Conservation (phyloP, 1,139 yeast species). For the Lodderomyces pseudojiufengensis region DNA sequence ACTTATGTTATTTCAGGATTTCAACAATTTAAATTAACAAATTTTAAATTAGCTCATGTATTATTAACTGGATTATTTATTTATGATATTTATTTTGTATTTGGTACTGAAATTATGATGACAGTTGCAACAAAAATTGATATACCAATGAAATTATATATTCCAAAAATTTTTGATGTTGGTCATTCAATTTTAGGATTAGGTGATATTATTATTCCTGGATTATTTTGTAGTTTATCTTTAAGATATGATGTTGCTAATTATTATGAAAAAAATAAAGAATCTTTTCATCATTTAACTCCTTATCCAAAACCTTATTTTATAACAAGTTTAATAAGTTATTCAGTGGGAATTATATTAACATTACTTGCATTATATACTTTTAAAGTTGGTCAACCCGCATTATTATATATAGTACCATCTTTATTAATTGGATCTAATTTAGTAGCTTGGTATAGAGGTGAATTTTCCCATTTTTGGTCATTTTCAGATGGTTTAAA, state of each 20-base stretch:
- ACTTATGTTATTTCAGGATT: constrained; percentile 37
- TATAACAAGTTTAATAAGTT: constrained; percentile 37
- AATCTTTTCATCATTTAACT: constrained; percentile 37
- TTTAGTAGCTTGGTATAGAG: constrained; percentile 15
- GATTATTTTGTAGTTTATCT: constrained; percentile 46
- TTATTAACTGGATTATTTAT: constrained; percentile 49
- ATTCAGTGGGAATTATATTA: constrained; percentile 38
- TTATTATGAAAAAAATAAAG: constrained; percentile 22
- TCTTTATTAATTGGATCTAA: constrained; percentile 10
- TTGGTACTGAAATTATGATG: constrained; percentile 58
- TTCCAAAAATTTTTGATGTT: constrained; percentile 32
- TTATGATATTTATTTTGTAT: constrained; percentile 67
- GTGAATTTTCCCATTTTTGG: constrained; percentile 43
- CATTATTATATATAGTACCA: constrained; percentile 62
- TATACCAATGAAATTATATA: constrained; percentile 52
- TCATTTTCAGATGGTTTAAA: constrained; percentile 15
- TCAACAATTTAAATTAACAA: constrained; percentile 26
- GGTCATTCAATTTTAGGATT: constrained; percentile 40
- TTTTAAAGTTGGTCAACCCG: constrained; percentile 58
- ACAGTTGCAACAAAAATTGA: constrained; percentile 56
- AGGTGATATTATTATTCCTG: constrained; percentile 63
- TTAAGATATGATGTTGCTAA: constrained; percentile 46
- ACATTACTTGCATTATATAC: constrained; percentile 40
- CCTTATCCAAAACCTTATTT: constrained; percentile 46
- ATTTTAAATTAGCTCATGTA: constrained; percentile 42